Base-by-base conservation (phyloP, 352 stramenopile species). In the Phytopythium cucurbitacearum region DNA sequence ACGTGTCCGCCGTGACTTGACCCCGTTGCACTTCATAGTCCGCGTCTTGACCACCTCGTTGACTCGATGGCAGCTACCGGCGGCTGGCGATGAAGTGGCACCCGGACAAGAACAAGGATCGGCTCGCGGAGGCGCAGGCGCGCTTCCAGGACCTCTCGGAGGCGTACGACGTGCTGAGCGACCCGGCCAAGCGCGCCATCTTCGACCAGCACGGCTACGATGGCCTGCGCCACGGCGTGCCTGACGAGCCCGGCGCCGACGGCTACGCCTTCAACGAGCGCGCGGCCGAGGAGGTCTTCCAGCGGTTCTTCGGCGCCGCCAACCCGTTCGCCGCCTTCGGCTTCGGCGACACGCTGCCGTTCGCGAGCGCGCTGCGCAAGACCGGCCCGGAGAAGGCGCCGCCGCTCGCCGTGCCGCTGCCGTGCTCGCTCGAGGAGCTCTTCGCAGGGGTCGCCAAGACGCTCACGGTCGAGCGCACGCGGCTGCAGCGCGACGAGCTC, bases 141-240 rank as follows among this genome's bases (percentile, higher is more conserved):
- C 78, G 94, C 32, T 98, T 99, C 76, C 91, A 98, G 56, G 95
- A 97, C 59, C 92, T 99, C 39, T 87, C 85, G 0, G 85, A 98
- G 71, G 93, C 92, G 7, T 98, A 98, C 69, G 91, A 97, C 51
- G 87, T 99, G 36, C 64, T 98, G 28, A 94, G 71, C 40, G 95
- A 98, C 73, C 82, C 89, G 9, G 76, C 87, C 40, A 96, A 97
- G 59, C 83, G 91, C 8, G 73, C 80, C 4, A 69, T 97, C 42
- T 99, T 98, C 65, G 93, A 99, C 67, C 75, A 96, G 60, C 96
- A 93, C 65, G 94, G 96, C 50, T 97, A 97, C 57, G 89, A 97
- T 44, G 96, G 94, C 9, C 69, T 98, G 52, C 96, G 96, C 54
- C 37, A 38, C 21, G 91, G 91, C 40, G 79, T 96, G 41, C 76